Conservation (phyloP, 129 eudicot species). For the Erigeron canadensis region DNA sequence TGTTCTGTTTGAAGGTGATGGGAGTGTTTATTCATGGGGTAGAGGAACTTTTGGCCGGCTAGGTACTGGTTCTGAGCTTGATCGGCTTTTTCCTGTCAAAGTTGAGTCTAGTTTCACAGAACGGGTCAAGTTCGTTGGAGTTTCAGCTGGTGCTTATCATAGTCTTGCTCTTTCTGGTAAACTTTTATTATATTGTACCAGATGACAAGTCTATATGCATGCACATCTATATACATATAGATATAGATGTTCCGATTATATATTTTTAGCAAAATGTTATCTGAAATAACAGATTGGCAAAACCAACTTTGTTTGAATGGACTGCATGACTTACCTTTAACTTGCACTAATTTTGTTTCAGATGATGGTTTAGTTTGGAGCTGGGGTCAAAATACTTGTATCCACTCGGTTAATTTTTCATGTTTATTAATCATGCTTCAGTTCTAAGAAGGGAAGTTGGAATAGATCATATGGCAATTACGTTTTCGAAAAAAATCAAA, state of each 20-base stretch:
- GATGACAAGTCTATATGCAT: too few relatives aligned
- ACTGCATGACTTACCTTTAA: neutral
- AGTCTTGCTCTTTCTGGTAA: conserved; percentile 86
- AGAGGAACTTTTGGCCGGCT: conserved; percentile 95
- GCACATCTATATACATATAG: too few relatives aligned
- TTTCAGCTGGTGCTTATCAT: conserved; percentile 90
- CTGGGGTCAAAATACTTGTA: conserved; percentile 94
- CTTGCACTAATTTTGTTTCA: conserved; percentile 37
- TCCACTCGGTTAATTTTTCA: conserved; percentile 37
- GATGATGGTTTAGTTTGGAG: conserved; percentile 95
- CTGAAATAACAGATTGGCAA: neutral
- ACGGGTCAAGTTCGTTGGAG: conserved; percentile 53
- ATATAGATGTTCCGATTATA: neutral
- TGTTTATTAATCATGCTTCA: conserved; percentile 10
- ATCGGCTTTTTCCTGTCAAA: conserved; percentile 53
- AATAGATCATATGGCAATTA: neutral
- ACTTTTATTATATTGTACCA: neutral
- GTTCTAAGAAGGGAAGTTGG: neutral
- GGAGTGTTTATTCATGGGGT: conserved; percentile 89
- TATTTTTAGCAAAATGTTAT: neutral
- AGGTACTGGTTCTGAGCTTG: conserved; percentile 70
- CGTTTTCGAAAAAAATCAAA: neutral
- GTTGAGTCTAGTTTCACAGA: conserved; percentile 37
- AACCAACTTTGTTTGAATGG: neutral
- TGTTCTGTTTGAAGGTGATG: conserved; percentile 54